Evolutionary conservation across 2,329 filamentous ascomycete species (phyloP).

Genomic region (Plectosphaerella cucumerina): DNA sequence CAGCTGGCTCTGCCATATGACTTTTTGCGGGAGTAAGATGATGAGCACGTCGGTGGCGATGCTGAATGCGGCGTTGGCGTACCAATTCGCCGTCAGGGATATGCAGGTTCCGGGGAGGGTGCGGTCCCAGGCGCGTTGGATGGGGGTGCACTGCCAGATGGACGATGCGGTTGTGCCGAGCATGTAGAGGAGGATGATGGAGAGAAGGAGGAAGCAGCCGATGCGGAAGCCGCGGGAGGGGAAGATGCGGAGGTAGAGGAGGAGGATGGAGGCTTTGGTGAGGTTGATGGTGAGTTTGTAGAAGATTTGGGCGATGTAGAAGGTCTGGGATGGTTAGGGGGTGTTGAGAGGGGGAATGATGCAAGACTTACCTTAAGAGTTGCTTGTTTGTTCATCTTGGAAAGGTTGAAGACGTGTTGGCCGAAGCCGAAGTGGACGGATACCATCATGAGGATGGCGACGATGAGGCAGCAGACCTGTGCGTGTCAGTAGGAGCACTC

Average conservation of each 20-base stretch:
- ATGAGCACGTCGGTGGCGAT: conserved; percentile 42
- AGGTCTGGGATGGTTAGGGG: conserved; percentile 30
- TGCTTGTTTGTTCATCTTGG: conserved; percentile 25
- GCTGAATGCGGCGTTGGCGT: conserved; percentile 43
- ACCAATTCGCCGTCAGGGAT: conserved; percentile 41
- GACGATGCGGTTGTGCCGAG: conserved; percentile 38
- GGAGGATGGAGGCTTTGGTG: conserved; percentile 45
- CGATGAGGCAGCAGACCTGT: conserved; percentile 28
- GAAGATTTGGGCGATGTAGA: conserved; percentile 46
- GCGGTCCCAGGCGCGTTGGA: conserved; percentile 41
- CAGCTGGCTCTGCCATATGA: conserved; percentile 40
- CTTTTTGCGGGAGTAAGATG: conserved; percentile 40
- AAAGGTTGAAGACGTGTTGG: conserved; percentile 30
- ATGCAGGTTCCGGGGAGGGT: conserved; percentile 37
- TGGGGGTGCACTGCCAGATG: conserved; percentile 46
- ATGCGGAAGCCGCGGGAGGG: conserved; percentile 39
- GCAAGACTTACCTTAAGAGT: conserved; percentile 27
- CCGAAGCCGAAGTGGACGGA: conserved; percentile 38
- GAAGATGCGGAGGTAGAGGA: conserved; percentile 38
- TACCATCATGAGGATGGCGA: conserved; percentile 34
- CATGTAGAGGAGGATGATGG: conserved; percentile 40
- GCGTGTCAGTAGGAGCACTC: neutral
- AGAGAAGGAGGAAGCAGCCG: conserved; percentile 34
- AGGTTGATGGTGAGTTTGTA: conserved; percentile 52
- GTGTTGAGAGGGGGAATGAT: neutral